phyloP scores from a whole-genome alignment of 441 rosid genomes.

The Erodium texanum region DNA sequence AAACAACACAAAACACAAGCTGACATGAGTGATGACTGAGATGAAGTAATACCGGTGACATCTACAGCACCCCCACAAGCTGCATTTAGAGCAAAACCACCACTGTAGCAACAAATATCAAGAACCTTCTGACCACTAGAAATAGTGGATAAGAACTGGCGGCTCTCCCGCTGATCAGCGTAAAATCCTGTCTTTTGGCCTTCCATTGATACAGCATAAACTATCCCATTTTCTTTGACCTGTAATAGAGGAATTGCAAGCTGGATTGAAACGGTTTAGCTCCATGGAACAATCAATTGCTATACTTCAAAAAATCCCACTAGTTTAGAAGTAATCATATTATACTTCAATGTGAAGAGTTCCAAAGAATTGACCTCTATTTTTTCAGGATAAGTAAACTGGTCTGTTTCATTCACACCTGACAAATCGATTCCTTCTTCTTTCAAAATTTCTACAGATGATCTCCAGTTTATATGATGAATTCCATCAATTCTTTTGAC shows the following conservation, averaged over 20 bases:
- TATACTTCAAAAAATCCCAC: background rate
- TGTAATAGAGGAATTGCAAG: conserved; percentile 18
- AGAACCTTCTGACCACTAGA: conserved; percentile 63
- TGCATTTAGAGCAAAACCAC: conserved; percentile 80
- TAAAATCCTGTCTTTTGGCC: conserved; percentile 92
- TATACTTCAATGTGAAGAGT: conserved; percentile 5
- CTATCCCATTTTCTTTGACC: conserved; percentile 70
- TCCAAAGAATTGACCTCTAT: conserved; percentile 40
- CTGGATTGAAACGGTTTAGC: background rate
- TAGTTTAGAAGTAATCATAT: background rate
- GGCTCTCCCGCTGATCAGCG: conserved; percentile 75
- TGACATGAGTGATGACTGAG: background rate
- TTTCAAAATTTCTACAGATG: conserved; percentile 68
- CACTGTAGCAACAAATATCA: conserved; percentile 81
- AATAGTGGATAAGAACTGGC: conserved; percentile 56
- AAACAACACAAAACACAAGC: background rate
- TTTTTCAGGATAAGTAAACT: conserved; percentile 41
- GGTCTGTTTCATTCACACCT: conserved; percentile 31
- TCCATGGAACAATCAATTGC: no score
- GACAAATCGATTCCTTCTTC: conserved; percentile 71
- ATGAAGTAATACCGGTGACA: conserved; percentile 38
- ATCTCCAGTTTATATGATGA: conserved; percentile 73
- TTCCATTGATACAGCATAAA: conserved; percentile 52
- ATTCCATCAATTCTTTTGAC: conserved; percentile 44
- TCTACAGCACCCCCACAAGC: conserved; percentile 54